Evolutionary conservation across 2,329 filamentous ascomycete genomes (phyloP).

Genomic region (Fusarium temperatum): DNA sequence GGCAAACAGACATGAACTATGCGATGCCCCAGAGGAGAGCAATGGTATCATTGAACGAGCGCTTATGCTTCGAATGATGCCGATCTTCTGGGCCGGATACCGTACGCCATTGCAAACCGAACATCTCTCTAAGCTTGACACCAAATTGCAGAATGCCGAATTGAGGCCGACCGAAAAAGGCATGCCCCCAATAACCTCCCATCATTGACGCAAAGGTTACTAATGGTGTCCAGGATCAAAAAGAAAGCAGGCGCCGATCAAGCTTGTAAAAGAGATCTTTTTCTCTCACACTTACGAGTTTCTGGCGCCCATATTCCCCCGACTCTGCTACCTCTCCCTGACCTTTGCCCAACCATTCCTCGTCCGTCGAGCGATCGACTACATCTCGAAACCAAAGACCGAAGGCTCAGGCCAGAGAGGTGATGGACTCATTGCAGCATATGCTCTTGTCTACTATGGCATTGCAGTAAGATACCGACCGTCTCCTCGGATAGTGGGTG

Average conservation of each 20-base stretch:
- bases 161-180: not conserved
- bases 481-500: rapidly evolving
- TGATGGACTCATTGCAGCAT: not conserved
- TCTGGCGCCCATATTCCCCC: not conserved
- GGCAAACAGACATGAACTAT: not conserved
- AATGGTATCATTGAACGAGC: not conserved
- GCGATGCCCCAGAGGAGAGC: not conserved
- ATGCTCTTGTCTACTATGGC: not conserved
- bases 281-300: not conserved
- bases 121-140: not conserved
- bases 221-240: not conserved
- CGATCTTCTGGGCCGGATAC: not conserved
- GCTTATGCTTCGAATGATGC: not conserved
- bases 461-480: not conserved
- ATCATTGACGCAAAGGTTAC: too few relatives aligned
- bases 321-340: not conserved
- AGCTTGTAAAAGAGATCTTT: not conserved
- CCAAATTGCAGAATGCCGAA: not conserved
- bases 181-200: not conserved
- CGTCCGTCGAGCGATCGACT: not conserved
- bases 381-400: not conserved
- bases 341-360: not conserved
- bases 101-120: not conserved
- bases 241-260: not conserved
- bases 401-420: not conserved